Evolutionary conservation across 441 rosid genomes (phyloP), one percentile per base, ranked within the genome.

Genomic region (Populus hybrid): DNA sequence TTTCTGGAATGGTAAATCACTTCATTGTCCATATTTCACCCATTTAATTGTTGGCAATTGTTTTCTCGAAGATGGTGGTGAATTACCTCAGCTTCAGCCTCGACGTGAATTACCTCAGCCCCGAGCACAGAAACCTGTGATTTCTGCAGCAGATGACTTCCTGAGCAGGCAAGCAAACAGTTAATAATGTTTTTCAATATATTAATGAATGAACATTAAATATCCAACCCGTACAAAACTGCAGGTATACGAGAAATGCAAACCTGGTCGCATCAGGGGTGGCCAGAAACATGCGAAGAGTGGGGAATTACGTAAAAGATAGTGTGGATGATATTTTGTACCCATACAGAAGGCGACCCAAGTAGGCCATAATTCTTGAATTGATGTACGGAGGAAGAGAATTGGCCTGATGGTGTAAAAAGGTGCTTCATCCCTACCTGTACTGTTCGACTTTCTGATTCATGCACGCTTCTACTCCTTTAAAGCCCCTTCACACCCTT

Each of bases 221-320:
- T 18, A 3, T 70, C 23, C 6, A 19, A 11, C 3, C 26, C 36
- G 34, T 11, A 1, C 12, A 12, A 61, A n/a, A 67, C 50, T 80
- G 80, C 87, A 94, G 97, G 90, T 94, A 89, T 81, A 86, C 85
- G 24, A 87, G 93, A 81, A 94, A 88, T 12, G 98, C 95, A 9
- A 85, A 76, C 79, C 79, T 94, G 72, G 95, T 94, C 28, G 97
- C 93, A 2, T 83, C 91, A 3, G 97, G 94, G 66, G 97, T 94
- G 76, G 87, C 90, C 34, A 89, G 79, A 85, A 89, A 94, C 85
- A 76, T 87, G 87, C 84, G 84, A 65, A 88, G 87, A 84, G 91
- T 94, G 30, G 96, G 92, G 73, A 87, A 79, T 75, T 85, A 89
- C 79, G 34, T 94, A 24, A 94, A 94, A 86, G 88, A 89, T 70